phyloP scores from a whole-genome alignment of 2,329 filamentous ascomycete species.

The Sordariomycetes sp. region DNA sequence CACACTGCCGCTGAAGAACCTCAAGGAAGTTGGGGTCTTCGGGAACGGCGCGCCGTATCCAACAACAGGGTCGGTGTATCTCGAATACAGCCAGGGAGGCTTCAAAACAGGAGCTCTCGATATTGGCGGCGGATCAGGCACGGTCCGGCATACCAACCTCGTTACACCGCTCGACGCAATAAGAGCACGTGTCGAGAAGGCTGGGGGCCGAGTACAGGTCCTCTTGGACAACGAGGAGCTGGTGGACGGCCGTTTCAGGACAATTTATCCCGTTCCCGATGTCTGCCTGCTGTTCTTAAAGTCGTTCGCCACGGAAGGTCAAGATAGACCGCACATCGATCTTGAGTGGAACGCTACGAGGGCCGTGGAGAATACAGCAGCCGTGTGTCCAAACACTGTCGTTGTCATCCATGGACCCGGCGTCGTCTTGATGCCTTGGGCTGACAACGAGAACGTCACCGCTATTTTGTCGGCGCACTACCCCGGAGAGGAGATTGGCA shows the following conservation, averaged over 20 bases:
- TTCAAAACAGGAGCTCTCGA: slow-evolving; percentile 26
- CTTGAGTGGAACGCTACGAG: slow-evolving; percentile 52
- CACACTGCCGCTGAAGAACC: slow-evolving; percentile 48
- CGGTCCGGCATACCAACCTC: slow-evolving; percentile 39
- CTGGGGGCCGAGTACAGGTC: slow-evolving; percentile 27
- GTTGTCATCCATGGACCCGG: slow-evolving; percentile 53
- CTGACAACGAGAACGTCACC: slow-evolving; percentile 52
- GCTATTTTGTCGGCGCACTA: slow-evolving; percentile 51
- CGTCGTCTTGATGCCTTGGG: slow-evolving; percentile 44
- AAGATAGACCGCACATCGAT: slow-evolving; percentile 37
- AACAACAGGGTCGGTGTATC: slow-evolving; percentile 30
- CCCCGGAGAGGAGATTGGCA: slow-evolving; percentile 52
- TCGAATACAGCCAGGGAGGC: not conserved
- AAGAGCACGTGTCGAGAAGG: slow-evolving; percentile 29
- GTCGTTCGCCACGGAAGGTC: slow-evolving; percentile 54
- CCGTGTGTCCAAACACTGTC: slow-evolving; percentile 35
- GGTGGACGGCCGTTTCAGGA: slow-evolving; percentile 31
- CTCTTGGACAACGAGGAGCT: slow-evolving; percentile 20
- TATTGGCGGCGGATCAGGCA: slow-evolving; percentile 49
- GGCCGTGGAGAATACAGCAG: slow-evolving; percentile 41
- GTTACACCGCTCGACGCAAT: slow-evolving; percentile 45
- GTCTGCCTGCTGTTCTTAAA: slow-evolving; percentile 60
- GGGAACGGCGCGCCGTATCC: not conserved
- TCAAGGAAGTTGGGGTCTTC: slow-evolving; percentile 20
- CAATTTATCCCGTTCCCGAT: slow-evolving; percentile 33